These are phyloP conservation scores for Flaveria robusta DNA, from an alignment of 129 eudicot genomes.

Conservation along the genomic window DNA sequence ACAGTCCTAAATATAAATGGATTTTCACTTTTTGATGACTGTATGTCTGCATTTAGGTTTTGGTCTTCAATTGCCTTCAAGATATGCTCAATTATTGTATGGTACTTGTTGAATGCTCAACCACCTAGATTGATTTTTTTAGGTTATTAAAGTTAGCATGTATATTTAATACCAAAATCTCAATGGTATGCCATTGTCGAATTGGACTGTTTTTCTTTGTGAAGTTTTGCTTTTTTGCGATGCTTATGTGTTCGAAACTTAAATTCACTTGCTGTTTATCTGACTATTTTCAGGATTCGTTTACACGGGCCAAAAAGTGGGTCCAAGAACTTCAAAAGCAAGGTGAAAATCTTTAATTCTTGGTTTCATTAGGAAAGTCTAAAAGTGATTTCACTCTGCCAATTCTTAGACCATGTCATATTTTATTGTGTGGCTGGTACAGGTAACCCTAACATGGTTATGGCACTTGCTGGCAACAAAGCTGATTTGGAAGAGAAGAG, in stretches of 20 bases:
- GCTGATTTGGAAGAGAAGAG: conserved; percentile 93
- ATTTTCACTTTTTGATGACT: not conserved
- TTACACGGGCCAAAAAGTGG: conserved; percentile 93
- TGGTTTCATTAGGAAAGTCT: not conserved
- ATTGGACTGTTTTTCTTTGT: not conserved
- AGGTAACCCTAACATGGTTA: conserved; percentile 97
- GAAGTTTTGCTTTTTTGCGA: not conserved
- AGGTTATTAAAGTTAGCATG: not conserved
- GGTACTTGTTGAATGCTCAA: conserved; percentile 14
- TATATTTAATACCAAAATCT: not conserved
- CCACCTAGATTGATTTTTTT: not conserved
- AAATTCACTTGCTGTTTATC: conserved; percentile 13
- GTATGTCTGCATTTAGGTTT: not conserved
- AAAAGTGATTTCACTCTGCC: not conserved
- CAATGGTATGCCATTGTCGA: not conserved
- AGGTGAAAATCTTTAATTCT: conserved; percentile 47
- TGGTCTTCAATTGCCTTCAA: not conserved
- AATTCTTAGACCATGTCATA: conserved; percentile 1
- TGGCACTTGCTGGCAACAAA: conserved; percentile 98
- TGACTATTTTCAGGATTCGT: conserved; percentile 62
- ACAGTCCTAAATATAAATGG: not conserved
- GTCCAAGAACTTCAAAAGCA: conserved; percentile 97
- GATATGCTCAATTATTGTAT: conserved; percentile 5
- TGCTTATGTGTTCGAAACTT: conserved; percentile 15
- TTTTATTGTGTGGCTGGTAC: conserved; percentile 20